These are phyloP conservation scores for Moesziomyces parantarcticus DNA, from an alignment of 1,284 basidiomycete species.

Conservation along the genomic window DNA sequence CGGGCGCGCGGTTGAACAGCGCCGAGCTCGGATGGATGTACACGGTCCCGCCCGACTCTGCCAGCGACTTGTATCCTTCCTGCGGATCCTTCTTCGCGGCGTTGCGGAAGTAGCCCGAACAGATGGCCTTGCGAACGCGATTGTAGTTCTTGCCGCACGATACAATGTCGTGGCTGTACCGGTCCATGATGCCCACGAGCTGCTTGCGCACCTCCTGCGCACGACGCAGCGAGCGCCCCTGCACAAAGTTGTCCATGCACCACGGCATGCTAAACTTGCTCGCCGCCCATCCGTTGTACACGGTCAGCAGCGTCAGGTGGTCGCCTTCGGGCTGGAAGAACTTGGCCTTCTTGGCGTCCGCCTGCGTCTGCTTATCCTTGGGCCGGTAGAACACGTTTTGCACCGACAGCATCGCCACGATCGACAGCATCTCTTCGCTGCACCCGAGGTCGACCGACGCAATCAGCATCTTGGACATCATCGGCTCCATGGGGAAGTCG, in stretches of 20 bases:
- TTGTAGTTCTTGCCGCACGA: conserved; percentile 93
- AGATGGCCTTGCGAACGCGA: conserved; percentile 91
- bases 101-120: conserved; percentile 76
- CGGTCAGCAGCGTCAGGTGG: conserved; percentile 90
- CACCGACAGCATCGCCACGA: conserved; percentile 97
- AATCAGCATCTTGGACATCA: conserved; percentile 96
- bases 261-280: conserved; percentile 90
- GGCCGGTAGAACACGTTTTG: conserved; percentile 97
- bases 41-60: conserved; percentile 84
- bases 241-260: conserved; percentile 86
- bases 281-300: conserved; percentile 98
- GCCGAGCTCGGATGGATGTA: conserved; percentile 98
- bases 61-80: conserved; percentile 87
- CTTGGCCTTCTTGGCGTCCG: conserved; percentile 98
- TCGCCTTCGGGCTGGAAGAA: conserved; percentile 87
- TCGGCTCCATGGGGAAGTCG: conserved; percentile 97
- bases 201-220: conserved; percentile 98
- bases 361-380: conserved; percentile 98
- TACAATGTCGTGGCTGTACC: conserved; percentile 96
- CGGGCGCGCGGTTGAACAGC: conserved; percentile 90
- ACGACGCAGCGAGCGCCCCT: conserved; percentile 94
- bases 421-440: conserved; percentile 94
- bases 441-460: conserved; percentile 94
- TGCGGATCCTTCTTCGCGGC: conserved; percentile 77
- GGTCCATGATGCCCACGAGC: conserved; percentile 97